Evolutionary conservation across 352 stramenopile genomes (phyloP), one percentile per base, ranked within the genome.

Genomic region (Phytophthora pini): DNA sequence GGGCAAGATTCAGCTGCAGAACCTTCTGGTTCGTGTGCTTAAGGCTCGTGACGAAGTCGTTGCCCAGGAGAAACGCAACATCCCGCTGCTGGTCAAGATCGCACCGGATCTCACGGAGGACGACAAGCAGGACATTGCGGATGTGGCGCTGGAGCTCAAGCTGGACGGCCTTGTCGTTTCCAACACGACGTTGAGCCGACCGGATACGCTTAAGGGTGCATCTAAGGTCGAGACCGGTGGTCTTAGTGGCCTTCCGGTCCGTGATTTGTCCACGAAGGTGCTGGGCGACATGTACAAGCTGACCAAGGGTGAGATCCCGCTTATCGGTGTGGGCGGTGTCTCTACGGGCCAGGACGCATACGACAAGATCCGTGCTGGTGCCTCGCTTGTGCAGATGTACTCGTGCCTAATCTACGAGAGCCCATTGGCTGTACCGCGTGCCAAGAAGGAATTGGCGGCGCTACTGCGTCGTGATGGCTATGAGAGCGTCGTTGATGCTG

Each of bases 11-110:
- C 85, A 94, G 40, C 77, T 99, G 32, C 59, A 88, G 53, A 79
- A 86, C 6, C 76, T 97, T 11, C 66, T 97, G 17, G 80, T 70
- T 24, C 82, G 79, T 8, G 88, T 96, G 12, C 49, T 96, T 7
- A 68, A 84, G 17, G 85, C 85, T 0, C 86, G 88, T 17, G 69
- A 96, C 55, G 72, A 80, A 32, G 70, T 95, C 7, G 77, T 88
- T 26, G 63, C 63, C 20, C 38, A 70, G 13, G 82, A 92, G 56
- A 74, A 80, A 29, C 80, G 82, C 52, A 68, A 61, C 60, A 89
- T 98, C 36, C 96, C 97, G 17, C 62, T 99, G 12, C 87, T 99
- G 20, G 90, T 99, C 29, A 99, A 99, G 80, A 94, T 99, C 54
- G 95, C 97, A 24, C 98, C 98, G 1, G 98, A 99, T 77, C 86